These are phyloP conservation scores for Phytophthora megakarya DNA, from an alignment of 352 stramenopile genomes.

Conservation along the genomic window DNA sequence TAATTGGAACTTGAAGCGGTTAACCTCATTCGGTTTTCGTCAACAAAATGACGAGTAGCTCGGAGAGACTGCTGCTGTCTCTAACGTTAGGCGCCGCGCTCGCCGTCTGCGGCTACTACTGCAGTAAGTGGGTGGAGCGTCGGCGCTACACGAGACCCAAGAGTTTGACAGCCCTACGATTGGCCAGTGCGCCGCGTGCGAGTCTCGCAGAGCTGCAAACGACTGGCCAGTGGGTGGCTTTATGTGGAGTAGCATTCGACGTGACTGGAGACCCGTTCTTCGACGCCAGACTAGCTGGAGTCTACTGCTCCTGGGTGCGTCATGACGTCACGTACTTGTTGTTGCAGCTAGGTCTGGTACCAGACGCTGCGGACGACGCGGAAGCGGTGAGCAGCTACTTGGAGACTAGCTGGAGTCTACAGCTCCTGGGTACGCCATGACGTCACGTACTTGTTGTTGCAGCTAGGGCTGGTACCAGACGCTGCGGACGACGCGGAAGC, in stretches of 20 bases:
- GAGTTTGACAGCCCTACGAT: slow-evolving; percentile 3
- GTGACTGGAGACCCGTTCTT: slow-evolving; percentile 61
- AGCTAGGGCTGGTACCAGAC: slow-evolving; percentile 38
- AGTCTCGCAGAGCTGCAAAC: slow-evolving; percentile 35
- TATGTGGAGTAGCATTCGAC: slow-evolving; percentile 62
- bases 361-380: slow-evolving; percentile 36
- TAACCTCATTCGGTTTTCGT: slow-evolving; percentile 3
- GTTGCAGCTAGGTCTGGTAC: slow-evolving; percentile 41
- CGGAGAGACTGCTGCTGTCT: slow-evolving; percentile 30
- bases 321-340: slow-evolving; percentile 62
- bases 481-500: slow-evolving; percentile 33
- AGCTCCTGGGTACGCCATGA: slow-evolving; percentile 58
- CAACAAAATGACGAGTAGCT: slow-evolving; percentile 20
- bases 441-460: slow-evolving; percentile 53
- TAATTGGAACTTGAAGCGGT: slow-evolving; percentile 16
- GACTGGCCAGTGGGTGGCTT: slow-evolving; percentile 46
- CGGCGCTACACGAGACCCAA: slow-evolving; percentile 3
- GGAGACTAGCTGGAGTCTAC: slow-evolving; percentile 54
- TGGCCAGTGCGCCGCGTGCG: slow-evolving; percentile 23
- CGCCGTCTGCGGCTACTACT: slow-evolving; percentile 32
- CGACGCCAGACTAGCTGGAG: slow-evolving; percentile 24
- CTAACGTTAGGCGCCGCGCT: slow-evolving; percentile 27
- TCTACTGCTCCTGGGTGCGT: slow-evolving; percentile 54
- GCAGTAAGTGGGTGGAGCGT: slow-evolving; percentile 14
- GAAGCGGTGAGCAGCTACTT: slow-evolving; percentile 41